A percentile compares a stretch with the other conserved stretches of the same genome.
phyloP scores from a whole-genome alignment of 2,329 filamentous ascomycete species.

The Fusarium sp. region DNA sequence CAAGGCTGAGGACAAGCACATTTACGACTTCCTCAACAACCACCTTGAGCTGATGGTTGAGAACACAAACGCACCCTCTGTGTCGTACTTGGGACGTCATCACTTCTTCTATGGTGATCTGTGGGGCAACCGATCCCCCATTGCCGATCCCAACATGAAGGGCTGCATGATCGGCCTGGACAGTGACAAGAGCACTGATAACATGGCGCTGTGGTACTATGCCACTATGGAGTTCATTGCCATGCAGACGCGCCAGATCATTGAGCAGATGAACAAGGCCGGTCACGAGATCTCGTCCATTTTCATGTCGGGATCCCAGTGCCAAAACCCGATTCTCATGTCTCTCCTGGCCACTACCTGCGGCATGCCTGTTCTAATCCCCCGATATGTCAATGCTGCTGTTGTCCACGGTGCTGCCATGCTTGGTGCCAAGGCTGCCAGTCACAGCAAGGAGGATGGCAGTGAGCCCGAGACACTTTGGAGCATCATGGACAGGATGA shows the following conservation, averaged over 20 bases:
- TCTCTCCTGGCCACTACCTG: slow-evolving; percentile 90
- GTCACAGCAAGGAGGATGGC: slow-evolving; percentile 71
- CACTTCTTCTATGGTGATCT: slow-evolving; percentile 99
- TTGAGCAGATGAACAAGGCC: slow-evolving; percentile 91
- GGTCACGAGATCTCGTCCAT: slow-evolving; percentile 92
- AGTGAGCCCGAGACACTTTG: slow-evolving; percentile 89
- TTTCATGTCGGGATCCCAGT: slow-evolving; percentile 99
- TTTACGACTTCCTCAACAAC: slow-evolving; percentile 94
- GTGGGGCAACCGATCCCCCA: slow-evolving; percentile 94
- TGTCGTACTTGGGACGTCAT: slow-evolving; percentile 90
- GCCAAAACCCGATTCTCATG: slow-evolving; percentile 95
- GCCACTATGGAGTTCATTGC: slow-evolving; percentile 98
- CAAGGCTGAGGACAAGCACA: slow-evolving; percentile 84
- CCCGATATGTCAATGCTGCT: slow-evolving; percentile 92
- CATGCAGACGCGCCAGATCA: slow-evolving; percentile 94
- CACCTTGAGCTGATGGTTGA: slow-evolving; percentile 83
- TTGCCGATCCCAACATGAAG: slow-evolving; percentile 93
- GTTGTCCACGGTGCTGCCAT: slow-evolving; percentile 99
- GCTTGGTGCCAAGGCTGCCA: slow-evolving; percentile 97
- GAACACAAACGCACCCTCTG: slow-evolving; percentile 75
- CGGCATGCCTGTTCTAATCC: slow-evolving; percentile 92
- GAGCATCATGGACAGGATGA: slow-evolving; percentile 98
- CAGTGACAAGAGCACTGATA: slow-evolving; percentile 87
- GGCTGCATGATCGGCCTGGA: slow-evolving; percentile 89
- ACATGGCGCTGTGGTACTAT: slow-evolving; percentile 93